Evolutionary conservation across 2,329 filamentous ascomycete species (phyloP), one percentile per base, ranked within the genome.

Genomic region (Diaporthe caulivora): DNA sequence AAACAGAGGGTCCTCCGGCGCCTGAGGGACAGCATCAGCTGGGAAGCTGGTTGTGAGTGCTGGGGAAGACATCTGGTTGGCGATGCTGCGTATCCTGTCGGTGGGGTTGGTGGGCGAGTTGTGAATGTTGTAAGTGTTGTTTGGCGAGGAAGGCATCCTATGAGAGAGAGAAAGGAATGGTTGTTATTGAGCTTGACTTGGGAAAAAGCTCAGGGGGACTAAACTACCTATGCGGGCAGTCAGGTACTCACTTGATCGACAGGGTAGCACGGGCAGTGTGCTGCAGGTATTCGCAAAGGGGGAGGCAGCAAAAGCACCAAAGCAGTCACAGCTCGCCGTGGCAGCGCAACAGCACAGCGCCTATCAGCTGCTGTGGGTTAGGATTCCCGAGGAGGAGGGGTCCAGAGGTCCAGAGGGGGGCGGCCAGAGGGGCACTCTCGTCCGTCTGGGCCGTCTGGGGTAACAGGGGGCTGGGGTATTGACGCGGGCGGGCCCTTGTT

Each of bases 1-100:
- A 82, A 99, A 99, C 81, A 99, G 91, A 77, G 96, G 92, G 85
- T 99, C 97, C 83, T 98, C 95, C 62, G 97, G 95, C 75, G 97
- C 97, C 85, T 96, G 93, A 79, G 95, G 94, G 74, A 98, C 94
- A 77, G 89, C 86, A 80, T 93, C 90, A 80, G 92, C 89, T 75
- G 92, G 90, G 86, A 98, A 98, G 80, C 89, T 91, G 78, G 93
- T 93, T 72, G 87, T 82, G 80, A 85, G 81, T 76, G 83, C 84
- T 79, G 84, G 82, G 76, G 90, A 87, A 81, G 91, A 89, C 89
- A 97, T 92, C 84, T 97, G 94, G 81, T 86, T 87, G 79, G 89
- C 87, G 79, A 95, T 89, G 79, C 86, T 92, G 78, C 88, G 86
- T 74, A 92, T 84, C 82, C 90, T 85, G 78, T 86, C 84, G 75